These are phyloP conservation scores for Cryphonectria nitschkei DNA, from an alignment of 2,329 filamentous ascomycete species.

Conservation along the genomic window DNA sequence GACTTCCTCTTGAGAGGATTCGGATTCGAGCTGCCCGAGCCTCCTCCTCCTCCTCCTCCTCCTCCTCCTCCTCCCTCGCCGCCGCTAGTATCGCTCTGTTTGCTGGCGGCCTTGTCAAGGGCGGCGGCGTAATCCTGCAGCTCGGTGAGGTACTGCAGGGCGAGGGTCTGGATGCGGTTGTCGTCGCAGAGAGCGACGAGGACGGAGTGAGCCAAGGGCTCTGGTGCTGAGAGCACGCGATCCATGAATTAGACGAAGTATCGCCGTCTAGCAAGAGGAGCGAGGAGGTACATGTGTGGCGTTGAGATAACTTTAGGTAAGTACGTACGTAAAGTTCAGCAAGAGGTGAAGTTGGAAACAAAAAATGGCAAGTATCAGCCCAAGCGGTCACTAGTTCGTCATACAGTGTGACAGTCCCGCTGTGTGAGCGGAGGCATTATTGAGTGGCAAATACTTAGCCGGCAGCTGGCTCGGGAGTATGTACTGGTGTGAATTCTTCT, in stretches of 20 bases:
- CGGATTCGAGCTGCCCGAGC: neutral
- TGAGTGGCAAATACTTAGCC: neutral
- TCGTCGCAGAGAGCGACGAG: constrained; percentile 27
- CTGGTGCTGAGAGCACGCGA: constrained; percentile 22
- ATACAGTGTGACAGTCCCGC: neutral
- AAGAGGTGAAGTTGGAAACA: neutral
- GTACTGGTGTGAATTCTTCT: neutral
- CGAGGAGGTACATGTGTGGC: neutral
- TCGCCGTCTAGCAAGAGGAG: neutral
- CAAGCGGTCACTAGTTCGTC: neutral
- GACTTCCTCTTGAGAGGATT: constrained; percentile 19
- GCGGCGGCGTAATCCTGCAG: constrained; percentile 16
- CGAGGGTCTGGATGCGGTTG: constrained; percentile 16
- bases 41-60: too few species aligned
- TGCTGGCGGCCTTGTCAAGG: neutral
- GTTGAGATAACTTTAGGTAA: too few species aligned
- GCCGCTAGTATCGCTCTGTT: neutral
- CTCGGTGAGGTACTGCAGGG: constrained; percentile 23
- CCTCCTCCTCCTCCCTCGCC: neutral
- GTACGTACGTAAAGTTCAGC: neutral
- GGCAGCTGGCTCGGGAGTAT: neutral
- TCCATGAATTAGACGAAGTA: constrained; percentile 10
- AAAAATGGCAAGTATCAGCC: neutral
- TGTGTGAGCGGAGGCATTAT: neutral
- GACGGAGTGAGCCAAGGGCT: constrained; percentile 21